These are phyloP conservation scores for Phyllosticta citriasiana DNA, from an alignment of 2,329 filamentous ascomycete species.

Conservation along the genomic window DNA sequence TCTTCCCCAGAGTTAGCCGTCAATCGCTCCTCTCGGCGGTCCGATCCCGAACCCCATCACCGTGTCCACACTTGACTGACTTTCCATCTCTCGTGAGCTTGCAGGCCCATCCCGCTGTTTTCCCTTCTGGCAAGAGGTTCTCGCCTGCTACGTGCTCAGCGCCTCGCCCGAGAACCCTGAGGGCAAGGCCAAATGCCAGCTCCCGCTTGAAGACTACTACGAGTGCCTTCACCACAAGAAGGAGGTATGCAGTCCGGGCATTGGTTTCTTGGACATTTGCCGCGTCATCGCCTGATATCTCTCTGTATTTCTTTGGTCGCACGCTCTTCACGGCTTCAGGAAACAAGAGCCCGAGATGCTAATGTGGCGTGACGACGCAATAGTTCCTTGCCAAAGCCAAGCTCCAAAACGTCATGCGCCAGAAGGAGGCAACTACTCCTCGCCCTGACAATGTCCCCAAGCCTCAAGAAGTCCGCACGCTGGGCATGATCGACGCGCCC, in stretches of 20 bases:
- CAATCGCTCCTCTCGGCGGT: constrained; percentile 10
- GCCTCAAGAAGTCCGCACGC: constrained; percentile 75
- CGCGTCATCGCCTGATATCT: not conserved
- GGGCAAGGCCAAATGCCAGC: constrained; percentile 79
- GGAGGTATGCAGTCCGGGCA: constrained; percentile 56
- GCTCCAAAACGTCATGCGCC: constrained; percentile 75
- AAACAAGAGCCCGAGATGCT: not conserved
- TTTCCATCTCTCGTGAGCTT: not conserved
- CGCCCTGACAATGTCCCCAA: constrained; percentile 72
- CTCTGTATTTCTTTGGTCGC: not conserved
- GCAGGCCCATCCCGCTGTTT: constrained; percentile 74
- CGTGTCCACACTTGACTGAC: not conserved
- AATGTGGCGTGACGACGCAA: not conserved
- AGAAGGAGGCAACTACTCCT: constrained; percentile 61
- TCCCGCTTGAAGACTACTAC: constrained; percentile 90
- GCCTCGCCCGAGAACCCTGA: constrained; percentile 75
- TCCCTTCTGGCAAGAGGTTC: constrained; percentile 98
- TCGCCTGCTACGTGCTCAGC: constrained; percentile 96
- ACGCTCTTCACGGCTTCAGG: not conserved
- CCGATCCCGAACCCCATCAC: not conserved
- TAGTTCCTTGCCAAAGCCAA: constrained; percentile 68
- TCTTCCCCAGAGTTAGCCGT: constrained; percentile 10
- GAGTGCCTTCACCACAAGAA: constrained; percentile 98
- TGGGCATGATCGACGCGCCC: constrained; percentile 68
- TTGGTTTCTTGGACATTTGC: not conserved